Evolutionary conservation across 441 rosid genomes (phyloP), one percentile per base, ranked within the genome.

Genomic region (Theobroma grandiflorum): DNA sequence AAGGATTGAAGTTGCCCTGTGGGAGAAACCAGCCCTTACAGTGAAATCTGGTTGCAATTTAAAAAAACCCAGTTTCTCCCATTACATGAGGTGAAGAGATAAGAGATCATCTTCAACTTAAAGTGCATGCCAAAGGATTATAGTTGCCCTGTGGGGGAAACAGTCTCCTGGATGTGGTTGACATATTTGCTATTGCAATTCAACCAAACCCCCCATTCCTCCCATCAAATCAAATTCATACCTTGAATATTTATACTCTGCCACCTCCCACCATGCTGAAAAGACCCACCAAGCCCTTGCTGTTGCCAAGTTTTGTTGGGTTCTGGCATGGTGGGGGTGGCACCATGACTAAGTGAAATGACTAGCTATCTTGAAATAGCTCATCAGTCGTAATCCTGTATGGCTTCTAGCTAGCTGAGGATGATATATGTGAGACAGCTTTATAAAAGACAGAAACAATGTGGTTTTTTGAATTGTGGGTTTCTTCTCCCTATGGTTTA

Each of bases 111-210:
- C 72, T 22, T 20, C 72, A 43, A 68, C 31, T 43, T 37, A 43
- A 72, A 31, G 45, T 33, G 61, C 75, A 52, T 86, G 91, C 89
- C 91, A 88, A 86, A 64, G 52, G 45, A 45, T 22, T 68, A 15
- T 14, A 20, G 12, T 79, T 33, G 45, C 57, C 78, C 82, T 57
- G 77, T 15, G 33, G 18, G 58, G 31, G 22, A 8, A 26, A 12
- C 14, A 47, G 22, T 22, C 61, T 8, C 26, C 59, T 49, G 58
- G 74, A 49, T 8, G 22, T 11, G 57, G 74, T 31, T 8, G 62
- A 52, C 14, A 0, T 9, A 64, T 26, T 26, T 26, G 31, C 31
- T 26, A 26, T 65, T 37, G 45, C 3, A 6, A 38, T 20, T 42
- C 45, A 37, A n/a, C 22, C 49, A 61, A 37, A 20, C 40, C 62